Evolutionary conservation across 805 yeast genomes (phyloP).

Genomic region (Yamadazyma takamatsuzukensis): DNA sequence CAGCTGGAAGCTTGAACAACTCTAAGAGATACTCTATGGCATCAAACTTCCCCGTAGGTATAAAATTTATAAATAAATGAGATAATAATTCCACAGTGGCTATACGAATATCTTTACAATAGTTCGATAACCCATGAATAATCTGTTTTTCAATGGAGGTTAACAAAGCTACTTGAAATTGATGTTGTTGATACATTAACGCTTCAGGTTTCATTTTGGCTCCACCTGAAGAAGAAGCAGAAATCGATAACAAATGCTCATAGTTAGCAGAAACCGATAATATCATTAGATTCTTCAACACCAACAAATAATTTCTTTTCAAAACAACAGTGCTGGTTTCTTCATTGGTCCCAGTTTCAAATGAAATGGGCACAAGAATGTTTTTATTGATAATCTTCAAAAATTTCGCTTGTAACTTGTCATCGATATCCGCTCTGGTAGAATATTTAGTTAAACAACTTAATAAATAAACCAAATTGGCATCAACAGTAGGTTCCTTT

Average conservation of each 20-base stretch:
- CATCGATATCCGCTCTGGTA: constrained; percentile 36
- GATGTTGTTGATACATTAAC: constrained; percentile 38
- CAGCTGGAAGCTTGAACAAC: constrained; percentile 29
- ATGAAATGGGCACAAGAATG: constrained; percentile 18
- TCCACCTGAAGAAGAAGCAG: constrained; percentile 33
- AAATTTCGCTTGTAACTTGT: constrained; percentile 34
- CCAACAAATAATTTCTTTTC: constrained; percentile 30
- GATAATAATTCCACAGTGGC: constrained; percentile 36
- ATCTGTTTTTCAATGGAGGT: constrained; percentile 27
- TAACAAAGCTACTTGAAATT: constrained; percentile 29
- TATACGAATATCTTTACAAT: constrained; percentile 30
- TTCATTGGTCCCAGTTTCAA: constrained; percentile 13
- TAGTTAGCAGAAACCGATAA: constrained; percentile 34
- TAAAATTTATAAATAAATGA: constrained; percentile 30
- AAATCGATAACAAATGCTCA: constrained; percentile 31
- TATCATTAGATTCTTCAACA: constrained; percentile 28
- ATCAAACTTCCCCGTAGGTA: constrained; percentile 36
- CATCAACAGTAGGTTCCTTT: constrained; percentile 24
- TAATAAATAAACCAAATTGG: constrained; percentile 28
- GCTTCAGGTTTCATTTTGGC: constrained; percentile 41
- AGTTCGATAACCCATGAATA: constrained; percentile 27
- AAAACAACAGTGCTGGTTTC: constrained; percentile 18
- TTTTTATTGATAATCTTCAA: constrained; percentile 28
- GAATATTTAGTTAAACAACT: constrained; percentile 30
- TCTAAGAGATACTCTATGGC: constrained; percentile 31